phyloP scores from a whole-genome alignment of 805 yeast genomes.

The Sugiyamaella marilandica region DNA sequence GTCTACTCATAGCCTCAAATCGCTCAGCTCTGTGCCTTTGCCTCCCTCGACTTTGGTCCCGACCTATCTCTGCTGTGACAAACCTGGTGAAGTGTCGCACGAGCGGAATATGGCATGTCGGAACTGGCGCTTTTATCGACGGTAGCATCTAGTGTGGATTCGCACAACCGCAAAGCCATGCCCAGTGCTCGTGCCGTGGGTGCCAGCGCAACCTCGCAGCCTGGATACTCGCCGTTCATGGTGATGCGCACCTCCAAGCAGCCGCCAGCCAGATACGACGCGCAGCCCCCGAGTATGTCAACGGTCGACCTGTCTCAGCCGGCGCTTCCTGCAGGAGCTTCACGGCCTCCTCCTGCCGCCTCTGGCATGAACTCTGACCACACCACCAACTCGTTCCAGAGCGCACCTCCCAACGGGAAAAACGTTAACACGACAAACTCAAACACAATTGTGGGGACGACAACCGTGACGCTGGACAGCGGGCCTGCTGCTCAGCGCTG shows the following conservation, averaged over 20 bases:
- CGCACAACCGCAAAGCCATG: neutral
- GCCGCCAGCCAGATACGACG: neutral
- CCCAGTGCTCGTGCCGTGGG: neutral
- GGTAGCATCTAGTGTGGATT: conserved; percentile 7
- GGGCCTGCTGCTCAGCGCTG: conserved; percentile 44
- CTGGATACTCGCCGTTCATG: conserved; percentile 9
- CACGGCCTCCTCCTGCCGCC: neutral
- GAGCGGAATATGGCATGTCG: conserved; percentile 16
- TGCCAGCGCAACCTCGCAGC: neutral
- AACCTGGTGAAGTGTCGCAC: neutral
- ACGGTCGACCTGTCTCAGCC: neutral
- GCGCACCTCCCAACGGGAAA: neutral
- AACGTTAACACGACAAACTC: neutral
- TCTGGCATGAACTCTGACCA: neutral
- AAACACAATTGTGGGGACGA: neutral
- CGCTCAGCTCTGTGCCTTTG: no score
- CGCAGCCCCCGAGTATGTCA: neutral
- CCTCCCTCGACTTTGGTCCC: no score
- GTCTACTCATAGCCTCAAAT: no score
- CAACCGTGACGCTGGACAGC: neutral
- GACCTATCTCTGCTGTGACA: no score
- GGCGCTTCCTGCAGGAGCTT: neutral
- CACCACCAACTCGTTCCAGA: neutral
- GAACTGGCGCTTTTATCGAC: conserved; percentile 20
- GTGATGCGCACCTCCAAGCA: conserved; percentile 8